These are phyloP conservation scores for Plectosphaerella plurivora DNA, from an alignment of 2,329 filamentous ascomycete species.

Conservation along the genomic window DNA sequence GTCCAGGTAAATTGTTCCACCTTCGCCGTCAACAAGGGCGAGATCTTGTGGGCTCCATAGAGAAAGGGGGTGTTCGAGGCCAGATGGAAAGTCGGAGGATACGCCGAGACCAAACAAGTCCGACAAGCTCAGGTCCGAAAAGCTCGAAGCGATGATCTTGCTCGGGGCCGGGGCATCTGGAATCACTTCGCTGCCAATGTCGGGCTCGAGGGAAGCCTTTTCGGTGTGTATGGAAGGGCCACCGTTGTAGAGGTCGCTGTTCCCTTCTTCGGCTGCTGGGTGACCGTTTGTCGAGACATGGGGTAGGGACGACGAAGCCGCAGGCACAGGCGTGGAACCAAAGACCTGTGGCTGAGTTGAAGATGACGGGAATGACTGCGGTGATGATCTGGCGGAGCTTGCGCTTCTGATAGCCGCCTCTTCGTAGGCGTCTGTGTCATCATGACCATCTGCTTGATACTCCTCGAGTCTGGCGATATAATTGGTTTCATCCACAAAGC, in stretches of 20 bases:
- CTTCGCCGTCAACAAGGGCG: not conserved
- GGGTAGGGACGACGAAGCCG: too few relatives aligned
- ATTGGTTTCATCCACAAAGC: conserved; percentile 22
- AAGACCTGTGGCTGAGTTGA: not conserved
- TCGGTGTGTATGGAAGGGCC: not conserved
- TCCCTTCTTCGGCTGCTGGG: not conserved
- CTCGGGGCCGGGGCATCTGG: not conserved
- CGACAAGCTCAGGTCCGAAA: not conserved
- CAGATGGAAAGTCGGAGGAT: not conserved
- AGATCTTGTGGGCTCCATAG: not conserved
- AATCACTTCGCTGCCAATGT: too few relatives aligned
- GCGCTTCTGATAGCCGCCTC: not conserved
- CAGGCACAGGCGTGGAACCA: too few relatives aligned
- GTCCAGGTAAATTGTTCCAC: conserved; percentile 5
- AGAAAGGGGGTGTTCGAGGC: not conserved
- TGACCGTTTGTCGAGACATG: not conserved
- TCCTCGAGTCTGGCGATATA: conserved; percentile 22
- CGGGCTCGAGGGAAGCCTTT: too few relatives aligned
- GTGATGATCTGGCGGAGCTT: not conserved
- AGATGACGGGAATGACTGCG: not conserved
- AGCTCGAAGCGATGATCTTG: not conserved
- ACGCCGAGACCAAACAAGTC: not conserved
- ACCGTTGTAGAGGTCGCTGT: not conserved
- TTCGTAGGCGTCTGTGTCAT: not conserved
- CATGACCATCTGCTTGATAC: conserved; percentile 1